Percentiles rank a stretch among this genome's conserved stretches.
phyloP scores from a whole-genome alignment of 768 basidiomycete genomes.

The Tubosaeta sp. region DNA sequence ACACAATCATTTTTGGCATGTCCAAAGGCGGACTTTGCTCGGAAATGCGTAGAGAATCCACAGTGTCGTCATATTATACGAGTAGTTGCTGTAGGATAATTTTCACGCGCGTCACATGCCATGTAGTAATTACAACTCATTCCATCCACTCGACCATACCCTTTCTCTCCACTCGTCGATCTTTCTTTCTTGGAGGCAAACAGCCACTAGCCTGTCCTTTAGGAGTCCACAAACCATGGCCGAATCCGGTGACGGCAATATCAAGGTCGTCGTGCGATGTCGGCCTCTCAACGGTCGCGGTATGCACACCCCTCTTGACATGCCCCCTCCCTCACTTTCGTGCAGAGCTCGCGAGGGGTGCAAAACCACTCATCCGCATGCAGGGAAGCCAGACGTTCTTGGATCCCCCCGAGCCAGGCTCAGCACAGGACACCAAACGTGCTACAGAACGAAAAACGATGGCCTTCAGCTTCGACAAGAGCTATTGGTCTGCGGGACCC shows the following conservation, averaged over 20 bases:
- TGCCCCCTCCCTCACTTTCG: slow-evolving; percentile 6
- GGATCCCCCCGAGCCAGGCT: slow-evolving; percentile 81
- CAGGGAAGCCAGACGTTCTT: slow-evolving; percentile 88
- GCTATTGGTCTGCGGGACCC: slow-evolving; percentile 93
- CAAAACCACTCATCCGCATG: slow-evolving; percentile 94
- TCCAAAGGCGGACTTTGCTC: slow-evolving; percentile 4
- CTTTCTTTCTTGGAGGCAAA: slow-evolving; percentile 13
- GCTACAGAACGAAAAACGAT: slow-evolving; percentile 88
- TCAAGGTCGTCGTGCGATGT: slow-evolving; percentile 94
- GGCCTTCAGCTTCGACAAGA: slow-evolving; percentile 94
- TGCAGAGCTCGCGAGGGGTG: slow-evolving; percentile 87
- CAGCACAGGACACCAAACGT: slow-evolving; percentile 65
- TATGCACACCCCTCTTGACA: slow-evolving; percentile 35
- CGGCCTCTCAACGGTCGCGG: slow-evolving; percentile 94
- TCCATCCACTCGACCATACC: slow-evolving; percentile 8
- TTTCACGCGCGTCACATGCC: slow-evolving; percentile 21
- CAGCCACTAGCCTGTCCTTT: slow-evolving; percentile 7
- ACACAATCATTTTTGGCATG: neutral
- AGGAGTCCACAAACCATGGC: slow-evolving; percentile 44
- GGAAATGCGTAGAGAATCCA: neutral
- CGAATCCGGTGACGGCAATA: slow-evolving; percentile 80
- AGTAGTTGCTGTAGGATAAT: neutral
- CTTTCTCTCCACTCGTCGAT: slow-evolving; percentile 2
- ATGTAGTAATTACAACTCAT: slow-evolving; percentile 6
- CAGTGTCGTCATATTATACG: neutral